phyloP scores from a whole-genome alignment of 2,329 filamentous ascomycete species.

The Arthrobotrys pseudoclavata region DNA sequence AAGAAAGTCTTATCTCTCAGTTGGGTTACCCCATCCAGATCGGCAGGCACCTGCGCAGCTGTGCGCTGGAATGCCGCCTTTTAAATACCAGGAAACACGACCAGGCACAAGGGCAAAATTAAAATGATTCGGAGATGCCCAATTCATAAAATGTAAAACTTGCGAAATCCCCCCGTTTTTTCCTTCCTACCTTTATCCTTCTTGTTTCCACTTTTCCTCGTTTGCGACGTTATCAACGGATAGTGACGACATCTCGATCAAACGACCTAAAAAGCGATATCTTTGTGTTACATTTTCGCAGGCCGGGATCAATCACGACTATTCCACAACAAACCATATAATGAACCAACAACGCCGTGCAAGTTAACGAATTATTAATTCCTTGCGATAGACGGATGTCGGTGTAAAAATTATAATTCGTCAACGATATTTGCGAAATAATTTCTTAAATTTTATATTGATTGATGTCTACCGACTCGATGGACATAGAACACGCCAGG shows the following conservation, averaged over 20 bases:
- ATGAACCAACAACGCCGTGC: constrained; percentile 23
- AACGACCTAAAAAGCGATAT: constrained; percentile 14
- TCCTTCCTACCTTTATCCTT: constrained; percentile 12
- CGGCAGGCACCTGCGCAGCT: constrained; percentile 51
- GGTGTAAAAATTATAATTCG: background rate
- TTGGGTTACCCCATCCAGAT: constrained; percentile 57
- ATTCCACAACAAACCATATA: constrained; percentile 31
- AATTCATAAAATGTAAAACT: constrained; percentile 37
- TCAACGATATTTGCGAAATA: background rate
- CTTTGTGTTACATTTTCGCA: constrained; percentile 21
- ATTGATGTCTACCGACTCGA: constrained; percentile 11
- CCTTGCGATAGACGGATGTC: constrained; percentile 4
- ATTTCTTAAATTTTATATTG: background rate
- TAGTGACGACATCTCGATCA: constrained; percentile 29
- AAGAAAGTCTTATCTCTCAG: constrained; percentile 58
- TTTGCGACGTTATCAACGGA: constrained; percentile 42
- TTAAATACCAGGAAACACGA: constrained; percentile 48
- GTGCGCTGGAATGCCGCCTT: constrained; percentile 33
- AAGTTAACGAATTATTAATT: background rate
- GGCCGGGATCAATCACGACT: constrained; percentile 26
- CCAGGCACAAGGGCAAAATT: constrained; percentile 20
- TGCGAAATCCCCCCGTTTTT: constrained; percentile 24
- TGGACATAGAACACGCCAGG: constrained; percentile 41
- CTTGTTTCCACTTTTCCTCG: constrained; percentile 24
- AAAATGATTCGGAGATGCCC: constrained; percentile 33